phyloP scores from a whole-genome alignment of 2,329 filamentous ascomycete genomes.

The Chlorencoelia australis region DNA sequence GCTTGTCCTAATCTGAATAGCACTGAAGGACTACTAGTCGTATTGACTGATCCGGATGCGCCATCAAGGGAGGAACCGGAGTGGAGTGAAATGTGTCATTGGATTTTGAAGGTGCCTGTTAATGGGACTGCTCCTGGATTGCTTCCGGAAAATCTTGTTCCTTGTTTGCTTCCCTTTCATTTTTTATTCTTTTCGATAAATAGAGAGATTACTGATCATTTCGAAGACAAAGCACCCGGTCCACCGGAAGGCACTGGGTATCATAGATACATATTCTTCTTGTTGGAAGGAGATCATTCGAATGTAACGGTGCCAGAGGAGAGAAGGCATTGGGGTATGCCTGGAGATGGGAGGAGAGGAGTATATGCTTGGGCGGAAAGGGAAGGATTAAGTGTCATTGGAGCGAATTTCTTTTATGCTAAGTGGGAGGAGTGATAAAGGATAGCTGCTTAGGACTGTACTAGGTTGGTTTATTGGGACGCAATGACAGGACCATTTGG shows the following conservation, averaged over 20 bases:
- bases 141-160: conserved; percentile 6
- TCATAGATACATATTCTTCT: conserved; percentile 47
- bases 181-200: too few species aligned
- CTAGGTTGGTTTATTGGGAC: too few species aligned
- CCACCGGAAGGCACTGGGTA: conserved; percentile 45
- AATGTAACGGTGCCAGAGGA: conserved; percentile 36
- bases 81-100: conserved; percentile 49
- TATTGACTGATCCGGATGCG: conserved; percentile 49
- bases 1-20: conserved; percentile 17
- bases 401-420: conserved; percentile 29
- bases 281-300: conserved; percentile 33
- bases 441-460: too few species aligned
- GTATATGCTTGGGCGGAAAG: conserved; percentile 39
- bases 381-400: conserved; percentile 38
- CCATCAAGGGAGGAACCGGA: conserved; percentile 41
- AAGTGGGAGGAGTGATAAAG: conserved; percentile 37
- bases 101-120: conserved; percentile 28
- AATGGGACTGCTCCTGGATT: neutral
- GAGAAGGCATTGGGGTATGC: conserved; percentile 46
- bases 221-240: conserved; percentile 40
- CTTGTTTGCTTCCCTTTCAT: conserved; percentile 14
- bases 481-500: too few species aligned
- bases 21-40: conserved; percentile 33
- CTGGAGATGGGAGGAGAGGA: conserved; percentile 36
- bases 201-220: neutral